These are phyloP conservation scores for Leptomonas seymouri DNA, from an alignment of 208 protist species.

Conservation along the genomic window DNA sequence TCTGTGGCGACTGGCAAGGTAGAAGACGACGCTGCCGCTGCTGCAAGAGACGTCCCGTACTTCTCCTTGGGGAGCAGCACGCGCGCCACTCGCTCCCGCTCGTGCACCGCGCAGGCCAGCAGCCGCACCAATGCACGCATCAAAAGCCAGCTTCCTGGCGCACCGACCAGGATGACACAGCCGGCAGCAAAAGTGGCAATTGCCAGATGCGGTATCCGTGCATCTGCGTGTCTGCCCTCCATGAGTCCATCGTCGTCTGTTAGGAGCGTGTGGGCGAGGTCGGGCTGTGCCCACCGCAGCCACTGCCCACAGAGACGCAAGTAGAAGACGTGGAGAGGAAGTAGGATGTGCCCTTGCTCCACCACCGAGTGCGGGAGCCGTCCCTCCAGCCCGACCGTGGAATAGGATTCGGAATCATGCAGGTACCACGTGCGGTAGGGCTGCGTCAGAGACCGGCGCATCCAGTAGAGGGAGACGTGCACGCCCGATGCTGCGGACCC, in stretches of 20 bases:
- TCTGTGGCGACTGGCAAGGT: too few species aligned
- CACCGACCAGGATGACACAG: constrained; percentile 21
- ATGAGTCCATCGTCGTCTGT: neutral
- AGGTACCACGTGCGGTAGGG: constrained; percentile 41
- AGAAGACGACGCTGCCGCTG: neutral
- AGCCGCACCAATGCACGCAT: neutral
- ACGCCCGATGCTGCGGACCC: constrained; percentile 8
- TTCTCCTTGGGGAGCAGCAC: constrained; percentile 1
- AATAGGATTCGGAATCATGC: constrained; percentile 8
- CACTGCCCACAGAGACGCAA: constrained; percentile 28
- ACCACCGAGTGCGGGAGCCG: constrained; percentile 17
- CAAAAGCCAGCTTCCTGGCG: constrained; percentile 11
- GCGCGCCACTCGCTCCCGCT: constrained; percentile 9
- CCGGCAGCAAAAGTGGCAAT: neutral
- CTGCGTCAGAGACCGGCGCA: constrained; percentile 32
- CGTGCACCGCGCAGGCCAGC: constrained; percentile 9
- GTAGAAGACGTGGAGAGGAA: constrained; percentile 52
- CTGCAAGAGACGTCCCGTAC: neutral
- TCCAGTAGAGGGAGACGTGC: constrained; percentile 38
- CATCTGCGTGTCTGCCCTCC: neutral
- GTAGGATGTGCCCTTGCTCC: constrained; percentile 30
- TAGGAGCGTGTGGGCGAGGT: neutral
- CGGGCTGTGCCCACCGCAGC: constrained; percentile 12
- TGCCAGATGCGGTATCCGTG: neutral
- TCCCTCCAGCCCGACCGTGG: neutral